Evolutionary conservation across 805 yeast species (phyloP).

Genomic region (Phaffomyces opuntiae): DNA sequence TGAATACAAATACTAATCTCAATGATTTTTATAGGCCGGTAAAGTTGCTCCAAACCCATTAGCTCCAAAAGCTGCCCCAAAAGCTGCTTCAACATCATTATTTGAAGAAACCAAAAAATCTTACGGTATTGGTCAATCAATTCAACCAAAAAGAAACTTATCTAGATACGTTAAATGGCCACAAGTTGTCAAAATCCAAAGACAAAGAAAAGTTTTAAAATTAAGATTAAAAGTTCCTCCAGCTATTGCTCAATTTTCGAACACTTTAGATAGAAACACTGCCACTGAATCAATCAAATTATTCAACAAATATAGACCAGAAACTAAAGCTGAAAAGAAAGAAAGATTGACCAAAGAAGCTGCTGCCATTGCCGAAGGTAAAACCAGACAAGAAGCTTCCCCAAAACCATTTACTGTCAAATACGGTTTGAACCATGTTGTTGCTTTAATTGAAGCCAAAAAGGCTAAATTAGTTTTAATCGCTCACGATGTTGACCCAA

Average conservation of each 20-base stretch:
- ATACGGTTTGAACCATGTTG: constrained; percentile 99
- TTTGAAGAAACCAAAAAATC: constrained; percentile 84
- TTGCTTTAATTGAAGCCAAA: constrained; percentile 94
- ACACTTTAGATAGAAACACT: constrained; percentile 96
- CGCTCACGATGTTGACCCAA: constrained; percentile 99
- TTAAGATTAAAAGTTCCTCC: constrained; percentile 99
- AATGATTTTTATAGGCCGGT: constrained; percentile 27
- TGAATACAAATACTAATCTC: constrained; percentile 7
- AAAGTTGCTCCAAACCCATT: constrained; percentile 98
- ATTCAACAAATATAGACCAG: constrained; percentile 99
- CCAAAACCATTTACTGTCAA: constrained; percentile 95
- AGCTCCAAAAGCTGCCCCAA: constrained; percentile 73
- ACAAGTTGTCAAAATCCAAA: constrained; percentile 94
- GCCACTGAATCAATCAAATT: constrained; percentile 96
- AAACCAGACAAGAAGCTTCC: constrained; percentile 93
- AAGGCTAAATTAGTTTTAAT: constrained; percentile 95
- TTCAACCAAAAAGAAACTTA: constrained; percentile 94
- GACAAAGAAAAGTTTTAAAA: constrained; percentile 95
- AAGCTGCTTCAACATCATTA: constrained; percentile 27
- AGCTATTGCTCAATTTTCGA: constrained; percentile 93
- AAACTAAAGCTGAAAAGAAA: constrained; percentile 95
- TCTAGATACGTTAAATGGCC: constrained; percentile 99
- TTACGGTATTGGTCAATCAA: constrained; percentile 94
- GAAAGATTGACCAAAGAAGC: constrained; percentile 99
- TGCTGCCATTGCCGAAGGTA: constrained; percentile 97